Percentiles rank a stretch among this genome's conserved stretches.
phyloP scores from a whole-genome alignment of 352 stramenopile genomes.

The Phytopythium mirpurense region DNA sequence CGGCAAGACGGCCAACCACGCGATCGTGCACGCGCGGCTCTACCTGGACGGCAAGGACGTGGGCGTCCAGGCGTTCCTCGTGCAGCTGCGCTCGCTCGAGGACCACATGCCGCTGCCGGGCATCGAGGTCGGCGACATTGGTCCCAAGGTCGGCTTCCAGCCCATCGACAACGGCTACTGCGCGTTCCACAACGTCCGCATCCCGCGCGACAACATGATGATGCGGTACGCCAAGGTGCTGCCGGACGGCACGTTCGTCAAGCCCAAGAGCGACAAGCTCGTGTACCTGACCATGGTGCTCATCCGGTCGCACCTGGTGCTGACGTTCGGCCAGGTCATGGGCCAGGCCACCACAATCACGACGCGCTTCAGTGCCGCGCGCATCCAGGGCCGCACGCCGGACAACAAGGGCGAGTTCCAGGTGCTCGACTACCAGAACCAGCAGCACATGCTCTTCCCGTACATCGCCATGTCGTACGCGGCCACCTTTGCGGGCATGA shows the following conservation, averaged over 20 bases:
- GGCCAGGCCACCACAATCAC: conserved; percentile 33
- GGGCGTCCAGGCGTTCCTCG: conserved; percentile 93
- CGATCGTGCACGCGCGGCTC: conserved; percentile 90
- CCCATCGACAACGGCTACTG: conserved; percentile 91
- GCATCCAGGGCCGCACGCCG: conserved; percentile 35
- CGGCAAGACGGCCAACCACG: conserved; percentile 88
- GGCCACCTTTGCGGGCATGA: conserved; percentile 22
- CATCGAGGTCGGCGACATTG: conserved; percentile 89
- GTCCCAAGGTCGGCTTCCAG: conserved; percentile 90
- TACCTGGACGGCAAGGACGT: conserved; percentile 41
- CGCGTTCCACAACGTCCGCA: conserved; percentile 80
- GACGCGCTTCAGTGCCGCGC: conserved; percentile 46
- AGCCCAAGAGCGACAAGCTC: conserved; percentile 61
- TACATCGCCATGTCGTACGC: conserved; percentile 40
- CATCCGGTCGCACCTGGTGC: conserved; percentile 27
- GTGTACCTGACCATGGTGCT: conserved; percentile 59
- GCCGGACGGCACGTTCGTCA: conserved; percentile 47
- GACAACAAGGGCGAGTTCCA: conserved; percentile 42
- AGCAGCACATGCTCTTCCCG: conserved; percentile 41
- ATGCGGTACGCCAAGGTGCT: conserved; percentile 35
- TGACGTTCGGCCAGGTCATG: conserved; percentile 14
- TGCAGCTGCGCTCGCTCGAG: conserved; percentile 84
- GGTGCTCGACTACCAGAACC: conserved; percentile 58
- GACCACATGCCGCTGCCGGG: conserved; percentile 76
- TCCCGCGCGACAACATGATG: conserved; percentile 64